phyloP scores from a whole-genome alignment of 805 yeast genomes.

The Wickerhamomyces sydowiorum region DNA sequence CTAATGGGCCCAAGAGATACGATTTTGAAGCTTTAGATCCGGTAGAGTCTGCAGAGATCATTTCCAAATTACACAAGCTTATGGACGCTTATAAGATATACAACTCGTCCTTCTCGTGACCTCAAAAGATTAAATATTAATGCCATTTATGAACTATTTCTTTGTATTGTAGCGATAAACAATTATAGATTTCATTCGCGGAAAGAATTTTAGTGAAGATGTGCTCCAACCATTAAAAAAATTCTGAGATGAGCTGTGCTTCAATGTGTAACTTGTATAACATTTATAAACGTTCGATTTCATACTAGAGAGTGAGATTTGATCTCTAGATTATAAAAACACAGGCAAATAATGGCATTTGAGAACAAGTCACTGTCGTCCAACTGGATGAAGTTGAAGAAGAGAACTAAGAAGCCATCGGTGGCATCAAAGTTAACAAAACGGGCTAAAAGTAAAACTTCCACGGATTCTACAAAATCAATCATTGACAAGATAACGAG shows the following conservation, averaged over 20 bases:
- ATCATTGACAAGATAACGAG: conserved; percentile 12
- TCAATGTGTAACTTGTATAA: no score
- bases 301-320: no score
- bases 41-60: conserved; percentile 65
- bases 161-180: no score
- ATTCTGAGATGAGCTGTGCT: conserved; percentile 5
- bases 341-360: conserved; percentile 6
- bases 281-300: no score
- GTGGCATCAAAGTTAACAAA: conserved; percentile 1
- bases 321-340: background rate
- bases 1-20: conserved; percentile 71
- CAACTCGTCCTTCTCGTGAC: conserved; percentile 9
- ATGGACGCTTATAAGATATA: conserved; percentile 47
- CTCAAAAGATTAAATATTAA: background rate
- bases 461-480: conserved; percentile 12
- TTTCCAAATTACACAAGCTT: conserved; percentile 58
- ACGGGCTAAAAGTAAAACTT: conserved; percentile 3
- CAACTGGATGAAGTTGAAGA: conserved; percentile 18
- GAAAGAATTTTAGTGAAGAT: background rate
- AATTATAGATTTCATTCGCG: background rate
- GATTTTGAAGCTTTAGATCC: conserved; percentile 73
- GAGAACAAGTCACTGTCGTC: conserved; percentile 8
- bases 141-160: background rate
- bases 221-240: background rate
- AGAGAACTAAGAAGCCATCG: conserved; percentile 3